Evolutionary conservation across 768 basidiomycete genomes (phyloP).

Genomic region (Xerocomus brunneocitrinus): DNA sequence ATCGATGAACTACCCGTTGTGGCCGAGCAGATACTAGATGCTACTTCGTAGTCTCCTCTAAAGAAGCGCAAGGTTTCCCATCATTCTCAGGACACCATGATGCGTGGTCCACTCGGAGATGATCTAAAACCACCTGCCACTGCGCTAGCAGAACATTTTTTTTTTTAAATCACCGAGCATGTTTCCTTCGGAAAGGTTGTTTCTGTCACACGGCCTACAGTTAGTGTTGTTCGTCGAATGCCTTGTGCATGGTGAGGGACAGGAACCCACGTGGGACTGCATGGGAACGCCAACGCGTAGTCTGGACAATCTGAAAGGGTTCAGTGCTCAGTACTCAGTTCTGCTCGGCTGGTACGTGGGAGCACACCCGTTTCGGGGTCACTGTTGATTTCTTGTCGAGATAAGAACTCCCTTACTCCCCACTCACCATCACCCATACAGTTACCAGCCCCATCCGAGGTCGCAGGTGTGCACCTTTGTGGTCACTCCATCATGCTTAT

Average conservation of each 20-base stretch:
- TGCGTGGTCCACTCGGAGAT: constrained; percentile 80
- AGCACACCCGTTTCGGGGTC: too few relatives aligned
- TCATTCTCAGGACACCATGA: constrained; percentile 33
- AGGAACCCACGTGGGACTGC: background rate
- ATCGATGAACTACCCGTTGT: constrained; percentile 13
- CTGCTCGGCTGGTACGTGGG: too few relatives aligned
- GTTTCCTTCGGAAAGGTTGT: constrained; percentile 38
- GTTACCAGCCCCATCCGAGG: too few relatives aligned
- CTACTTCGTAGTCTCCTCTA: constrained; percentile 8
- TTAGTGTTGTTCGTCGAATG: too few relatives aligned
- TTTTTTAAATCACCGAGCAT: constrained; percentile 1
- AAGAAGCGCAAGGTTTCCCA: constrained; percentile 49
- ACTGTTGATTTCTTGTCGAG: too few relatives aligned
- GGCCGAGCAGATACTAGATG: constrained; percentile 5
- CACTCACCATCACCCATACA: too few relatives aligned
- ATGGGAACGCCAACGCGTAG: too few relatives aligned
- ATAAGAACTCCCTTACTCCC: too few relatives aligned
- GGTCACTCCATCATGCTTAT: too few relatives aligned
- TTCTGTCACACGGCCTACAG: constrained; percentile 58
- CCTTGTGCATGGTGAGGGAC: background rate
- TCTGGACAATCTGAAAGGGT: too few relatives aligned
- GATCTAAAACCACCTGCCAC: constrained; percentile 63
- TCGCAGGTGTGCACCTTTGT: too few relatives aligned
- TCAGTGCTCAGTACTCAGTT: too few relatives aligned
- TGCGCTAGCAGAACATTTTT: constrained; percentile 55